Conservation (phyloP, 2,329 filamentous ascomycete genomes). For the Cadophora sp. region DNA sequence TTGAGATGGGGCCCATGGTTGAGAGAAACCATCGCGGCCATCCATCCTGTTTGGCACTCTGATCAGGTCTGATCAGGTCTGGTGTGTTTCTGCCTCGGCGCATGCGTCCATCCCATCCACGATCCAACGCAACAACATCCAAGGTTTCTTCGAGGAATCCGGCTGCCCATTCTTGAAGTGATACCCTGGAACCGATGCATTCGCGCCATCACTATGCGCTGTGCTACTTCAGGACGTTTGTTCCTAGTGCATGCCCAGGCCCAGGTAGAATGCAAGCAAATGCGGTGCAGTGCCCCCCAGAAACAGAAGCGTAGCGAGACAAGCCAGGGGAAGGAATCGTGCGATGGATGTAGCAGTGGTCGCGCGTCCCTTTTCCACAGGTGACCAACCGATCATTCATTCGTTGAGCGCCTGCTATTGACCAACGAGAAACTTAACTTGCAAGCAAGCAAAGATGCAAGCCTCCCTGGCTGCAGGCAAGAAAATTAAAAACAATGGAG, state of each 20-base stretch:
- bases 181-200: not conserved
- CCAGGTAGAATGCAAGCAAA: not conserved
- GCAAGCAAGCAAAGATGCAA: not conserved
- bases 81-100: no score
- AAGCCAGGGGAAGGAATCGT: not conserved
- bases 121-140: not conserved
- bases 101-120: not conserved
- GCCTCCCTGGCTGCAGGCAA: not conserved
- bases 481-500: not conserved
- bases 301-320: slow-evolving; percentile 2
- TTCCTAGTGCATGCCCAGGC: not conserved
- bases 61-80: no score
- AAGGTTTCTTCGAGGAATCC: not conserved
- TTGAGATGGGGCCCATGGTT: not conserved
- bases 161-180: not conserved
- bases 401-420: not conserved
- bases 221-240: slow-evolving; percentile 7
- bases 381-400: not conserved
- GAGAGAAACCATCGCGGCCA: not conserved
- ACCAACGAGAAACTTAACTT: not conserved
- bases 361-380: not conserved
- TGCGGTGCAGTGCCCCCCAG: not conserved
- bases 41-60: not conserved
- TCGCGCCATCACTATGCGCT: not conserved
- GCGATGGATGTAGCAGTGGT: not conserved